Conservation (phyloP, 495 filamentous ascomycete genomes). For the Trichoderma orchidacearum region DNA sequence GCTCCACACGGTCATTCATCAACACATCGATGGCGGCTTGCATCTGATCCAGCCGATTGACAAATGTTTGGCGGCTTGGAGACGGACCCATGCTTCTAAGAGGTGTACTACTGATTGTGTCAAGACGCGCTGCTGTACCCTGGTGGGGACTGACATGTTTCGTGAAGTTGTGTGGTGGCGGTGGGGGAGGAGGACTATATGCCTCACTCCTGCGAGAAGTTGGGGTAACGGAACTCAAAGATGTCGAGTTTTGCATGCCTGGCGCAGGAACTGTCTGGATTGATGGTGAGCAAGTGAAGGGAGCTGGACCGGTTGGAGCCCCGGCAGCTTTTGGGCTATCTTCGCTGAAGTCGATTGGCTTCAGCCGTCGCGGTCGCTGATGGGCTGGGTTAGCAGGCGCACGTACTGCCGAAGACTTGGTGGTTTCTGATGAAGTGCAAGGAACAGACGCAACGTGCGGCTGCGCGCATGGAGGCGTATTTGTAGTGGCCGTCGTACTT, state of each 20-base stretch:
- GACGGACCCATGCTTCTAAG: neutral
- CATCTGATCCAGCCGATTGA: neutral
- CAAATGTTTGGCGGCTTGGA: neutral
- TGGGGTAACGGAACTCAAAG: neutral
- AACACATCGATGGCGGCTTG: neutral
- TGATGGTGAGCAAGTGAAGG: neutral
- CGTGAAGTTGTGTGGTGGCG: neutral
- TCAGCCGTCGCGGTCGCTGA: neutral
- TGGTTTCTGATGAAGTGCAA: neutral
- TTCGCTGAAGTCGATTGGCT: neutral
- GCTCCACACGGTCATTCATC: neutral
- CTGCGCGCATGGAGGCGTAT: conserved; percentile 1
- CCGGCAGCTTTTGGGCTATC: neutral
- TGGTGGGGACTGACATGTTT: neutral
- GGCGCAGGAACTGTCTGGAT: neutral
- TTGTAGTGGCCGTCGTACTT: neutral
- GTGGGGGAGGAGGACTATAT: neutral
- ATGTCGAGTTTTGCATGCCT: neutral
- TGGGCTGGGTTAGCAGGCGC: neutral
- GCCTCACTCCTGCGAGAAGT: neutral
- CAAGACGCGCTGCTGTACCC: neutral
- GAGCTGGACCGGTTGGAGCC: neutral
- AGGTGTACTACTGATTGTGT: neutral
- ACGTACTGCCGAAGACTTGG: neutral
- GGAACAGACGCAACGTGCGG: neutral